phyloP scores from a whole-genome alignment of 148 eudicot species.

The Dysphania ambrosioides region DNA sequence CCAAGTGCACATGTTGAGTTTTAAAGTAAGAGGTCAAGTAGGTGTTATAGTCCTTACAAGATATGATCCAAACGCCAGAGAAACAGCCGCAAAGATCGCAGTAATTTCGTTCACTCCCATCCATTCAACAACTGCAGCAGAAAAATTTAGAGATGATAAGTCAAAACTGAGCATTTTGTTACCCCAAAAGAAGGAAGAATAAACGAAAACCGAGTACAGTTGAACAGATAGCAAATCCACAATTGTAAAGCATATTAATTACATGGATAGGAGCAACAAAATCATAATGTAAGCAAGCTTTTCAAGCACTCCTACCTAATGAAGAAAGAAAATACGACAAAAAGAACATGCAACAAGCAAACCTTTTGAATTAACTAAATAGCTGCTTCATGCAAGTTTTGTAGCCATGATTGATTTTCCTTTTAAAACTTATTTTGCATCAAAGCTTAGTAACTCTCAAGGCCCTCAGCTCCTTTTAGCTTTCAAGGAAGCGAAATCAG shows the following conservation, averaged over 20 bases:
- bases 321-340: no score
- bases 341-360: no score
- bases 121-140: conserved; percentile 54
- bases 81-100: conserved; percentile 35
- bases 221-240: no score
- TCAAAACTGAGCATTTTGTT: not conserved
- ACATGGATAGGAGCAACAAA: no score
- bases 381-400: no score
- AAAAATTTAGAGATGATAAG: not conserved
- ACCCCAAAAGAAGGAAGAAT: not conserved
- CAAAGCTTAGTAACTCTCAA: not conserved
- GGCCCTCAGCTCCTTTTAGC: no score
- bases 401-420: not conserved
- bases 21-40: not conserved
- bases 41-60: conserved; percentile 41
- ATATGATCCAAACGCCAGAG: conserved; percentile 46
- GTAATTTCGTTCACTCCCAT: conserved; percentile 50
- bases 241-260: no score
- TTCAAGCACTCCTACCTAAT: no score
- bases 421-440: not conserved
- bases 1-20: not conserved
- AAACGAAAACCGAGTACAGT: not conserved
- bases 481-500: no score
- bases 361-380: no score
- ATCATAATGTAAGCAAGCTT: no score